Evolutionary conservation across 768 basidiomycete species (phyloP).

Genomic region (Mycena metata): DNA sequence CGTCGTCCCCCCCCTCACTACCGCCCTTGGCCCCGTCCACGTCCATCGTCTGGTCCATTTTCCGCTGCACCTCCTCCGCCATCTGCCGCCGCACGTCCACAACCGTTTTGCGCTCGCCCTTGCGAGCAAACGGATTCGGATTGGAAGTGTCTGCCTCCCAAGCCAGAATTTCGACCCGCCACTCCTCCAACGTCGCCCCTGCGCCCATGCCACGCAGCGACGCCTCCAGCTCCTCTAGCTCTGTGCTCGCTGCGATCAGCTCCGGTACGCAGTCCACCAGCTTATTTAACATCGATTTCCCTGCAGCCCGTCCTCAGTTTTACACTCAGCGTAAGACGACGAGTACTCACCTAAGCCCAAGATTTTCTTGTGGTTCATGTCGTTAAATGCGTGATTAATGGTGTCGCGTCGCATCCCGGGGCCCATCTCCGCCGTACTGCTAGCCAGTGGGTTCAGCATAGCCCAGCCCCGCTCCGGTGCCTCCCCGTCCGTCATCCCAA

Average conservation of each 20-base stretch:
- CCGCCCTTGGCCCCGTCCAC: too few species aligned
- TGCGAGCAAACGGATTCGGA: too few species aligned
- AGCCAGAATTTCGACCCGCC: too few species aligned
- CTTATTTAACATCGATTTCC: background rate
- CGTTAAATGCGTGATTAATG: slow-evolving; percentile 46
- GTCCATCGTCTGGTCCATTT: slow-evolving; percentile 16
- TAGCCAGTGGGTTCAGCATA: slow-evolving; percentile 38
- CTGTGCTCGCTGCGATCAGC: too few species aligned
- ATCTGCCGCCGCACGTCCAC: slow-evolving; percentile 11
- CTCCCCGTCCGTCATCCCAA: slow-evolving; percentile 49
- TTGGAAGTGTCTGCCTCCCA: too few species aligned
- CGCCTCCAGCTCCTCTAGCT: too few species aligned
- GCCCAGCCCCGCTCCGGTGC: slow-evolving; percentile 49
- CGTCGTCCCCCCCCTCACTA: too few species aligned
- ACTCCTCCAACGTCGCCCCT: too few species aligned
- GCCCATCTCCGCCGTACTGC: slow-evolving; percentile 50
- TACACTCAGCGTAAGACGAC: background rate
- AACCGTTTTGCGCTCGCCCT: too few species aligned
- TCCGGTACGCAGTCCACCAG: too few species aligned
- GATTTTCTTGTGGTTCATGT: slow-evolving; percentile 32
- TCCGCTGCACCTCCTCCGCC: slow-evolving; percentile 25
- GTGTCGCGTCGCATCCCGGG: slow-evolving; percentile 44
- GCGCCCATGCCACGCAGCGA: too few species aligned
- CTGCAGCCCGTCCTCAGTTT: background rate
- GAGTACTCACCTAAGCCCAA: background rate